These are phyloP conservation scores for Macrocystidia cucumis DNA, from an alignment of 1,284 basidiomycete species.

Conservation along the genomic window DNA sequence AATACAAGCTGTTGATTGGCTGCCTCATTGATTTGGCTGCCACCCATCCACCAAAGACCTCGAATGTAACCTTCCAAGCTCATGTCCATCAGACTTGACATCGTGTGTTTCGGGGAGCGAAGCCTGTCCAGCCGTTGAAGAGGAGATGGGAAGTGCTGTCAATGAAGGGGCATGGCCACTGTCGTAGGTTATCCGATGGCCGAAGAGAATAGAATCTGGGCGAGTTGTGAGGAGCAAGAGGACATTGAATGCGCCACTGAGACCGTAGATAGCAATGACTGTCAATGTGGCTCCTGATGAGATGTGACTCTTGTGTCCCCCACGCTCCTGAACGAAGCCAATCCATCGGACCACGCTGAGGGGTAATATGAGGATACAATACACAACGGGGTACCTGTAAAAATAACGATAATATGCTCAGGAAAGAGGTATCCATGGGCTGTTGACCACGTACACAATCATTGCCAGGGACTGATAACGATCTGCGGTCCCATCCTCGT, in stretches of 20 bases:
- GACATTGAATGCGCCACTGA: conserved; percentile 28
- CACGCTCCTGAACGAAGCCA: conserved; percentile 16
- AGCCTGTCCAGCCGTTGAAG: no score
- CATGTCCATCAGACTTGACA: no score
- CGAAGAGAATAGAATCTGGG: conserved; percentile 20
- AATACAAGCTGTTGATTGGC: no score
- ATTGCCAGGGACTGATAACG: conserved; percentile 20
- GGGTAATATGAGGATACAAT: conserved; percentile 20
- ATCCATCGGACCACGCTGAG: conserved; percentile 22
- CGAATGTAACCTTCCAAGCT: no score
- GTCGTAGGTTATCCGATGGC: conserved; percentile 4
- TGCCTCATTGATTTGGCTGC: no score
- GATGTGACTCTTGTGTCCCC: conserved; percentile 11
- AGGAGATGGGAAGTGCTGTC: no score
- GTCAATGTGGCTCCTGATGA: conserved; percentile 23
- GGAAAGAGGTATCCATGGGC: conserved; percentile 4
- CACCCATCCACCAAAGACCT: no score
- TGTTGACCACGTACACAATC: conserved; percentile 19
- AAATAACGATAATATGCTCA: neutral
- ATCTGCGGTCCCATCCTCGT: conserved; percentile 8
- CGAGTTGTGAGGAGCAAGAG: conserved; percentile 25
- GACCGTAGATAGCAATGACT: conserved; percentile 21
- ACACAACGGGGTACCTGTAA: conserved; percentile 21
- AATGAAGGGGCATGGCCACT: neutral
- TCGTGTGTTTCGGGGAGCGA: no score